Evolutionary conservation across 75 land plant species (phyloP).

Genomic region (Picea glauca): DNA sequence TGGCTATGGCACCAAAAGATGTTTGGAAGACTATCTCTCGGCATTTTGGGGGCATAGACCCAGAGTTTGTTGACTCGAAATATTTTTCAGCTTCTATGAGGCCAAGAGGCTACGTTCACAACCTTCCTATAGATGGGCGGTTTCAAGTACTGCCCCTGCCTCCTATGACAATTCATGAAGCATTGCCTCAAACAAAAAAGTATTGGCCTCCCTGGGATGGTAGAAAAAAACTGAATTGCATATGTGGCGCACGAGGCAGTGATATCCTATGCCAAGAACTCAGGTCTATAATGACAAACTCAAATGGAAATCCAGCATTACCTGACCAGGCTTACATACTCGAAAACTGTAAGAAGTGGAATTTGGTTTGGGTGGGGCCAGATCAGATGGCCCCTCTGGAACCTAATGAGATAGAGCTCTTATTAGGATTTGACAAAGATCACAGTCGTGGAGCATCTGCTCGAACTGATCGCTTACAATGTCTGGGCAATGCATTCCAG

Average conservation of each 20-base stretch:
- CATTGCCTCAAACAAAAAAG: conserved; percentile 40
- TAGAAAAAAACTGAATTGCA: conserved; percentile 58
- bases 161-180: conserved; percentile 59
- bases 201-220: conserved; percentile 84
- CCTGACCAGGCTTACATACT: conserved; percentile 42
- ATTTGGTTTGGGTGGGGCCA: conserved; percentile 72
- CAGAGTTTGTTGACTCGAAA: conserved; percentile 79
- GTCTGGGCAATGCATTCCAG: conserved; percentile 81
- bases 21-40: conserved; percentile 66
- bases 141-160: conserved; percentile 53
- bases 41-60: conserved; percentile 54
- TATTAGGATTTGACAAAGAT: conserved; percentile 69
- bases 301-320: conserved; percentile 27
- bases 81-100: conserved; percentile 66
- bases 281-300: conserved; percentile 14
- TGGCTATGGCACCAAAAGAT: conserved; percentile 69
- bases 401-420: conserved; percentile 64
- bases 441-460: conserved; percentile 73
- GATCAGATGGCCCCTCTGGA: conserved; percentile 67
- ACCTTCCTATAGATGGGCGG: conserved; percentile 60
- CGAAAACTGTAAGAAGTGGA: conserved; percentile 52
- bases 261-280: conserved; percentile 22
- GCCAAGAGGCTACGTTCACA: conserved; percentile 75
- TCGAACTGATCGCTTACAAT: conserved; percentile 45
- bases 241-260: conserved; percentile 29